Evolutionary conservation across 495 filamentous ascomycete genomes (phyloP).

Genomic region (Talaromyces proteolyticus): DNA sequence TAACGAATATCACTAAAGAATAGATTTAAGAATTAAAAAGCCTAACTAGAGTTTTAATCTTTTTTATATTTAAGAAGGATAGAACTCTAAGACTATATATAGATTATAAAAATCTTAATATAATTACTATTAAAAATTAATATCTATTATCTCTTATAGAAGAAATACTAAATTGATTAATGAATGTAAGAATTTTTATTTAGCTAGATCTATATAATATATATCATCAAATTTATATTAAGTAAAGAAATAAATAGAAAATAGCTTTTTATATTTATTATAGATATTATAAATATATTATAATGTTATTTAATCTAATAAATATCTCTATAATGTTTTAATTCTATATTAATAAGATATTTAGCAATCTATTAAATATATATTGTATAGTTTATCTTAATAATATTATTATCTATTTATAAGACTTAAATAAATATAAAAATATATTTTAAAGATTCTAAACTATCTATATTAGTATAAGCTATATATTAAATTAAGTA

Average conservation of each 20-base stretch:
- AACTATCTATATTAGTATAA: not conserved
- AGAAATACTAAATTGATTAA: not conserved
- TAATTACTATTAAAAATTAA: constrained; percentile 4
- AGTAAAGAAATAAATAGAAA: not conserved
- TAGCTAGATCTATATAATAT: not conserved
- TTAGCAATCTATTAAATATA: not conserved
- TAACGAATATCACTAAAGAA: not conserved
- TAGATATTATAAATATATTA: constrained; percentile 1
- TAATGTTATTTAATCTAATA: not conserved
- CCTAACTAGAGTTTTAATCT: not conserved
- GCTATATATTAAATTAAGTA: not conserved
- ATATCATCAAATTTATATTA: not conserved
- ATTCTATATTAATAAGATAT: not conserved
- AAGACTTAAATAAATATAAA: not conserved
- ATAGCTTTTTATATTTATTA: not conserved
- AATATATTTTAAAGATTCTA: not conserved
- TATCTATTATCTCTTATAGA: not conserved
- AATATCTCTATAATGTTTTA: not conserved
- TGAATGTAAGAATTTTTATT: not conserved
- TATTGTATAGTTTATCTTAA: not conserved
- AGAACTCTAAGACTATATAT: constrained; percentile 7
- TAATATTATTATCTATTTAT: no score
- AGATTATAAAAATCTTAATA: constrained; percentile 8
- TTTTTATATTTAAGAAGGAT: constrained; percentile 8
- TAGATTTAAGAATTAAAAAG: not conserved